These are phyloP conservation scores for Chloris gayana DNA, from an alignment of 176 grass and related monocot species.

Conservation along the genomic window DNA sequence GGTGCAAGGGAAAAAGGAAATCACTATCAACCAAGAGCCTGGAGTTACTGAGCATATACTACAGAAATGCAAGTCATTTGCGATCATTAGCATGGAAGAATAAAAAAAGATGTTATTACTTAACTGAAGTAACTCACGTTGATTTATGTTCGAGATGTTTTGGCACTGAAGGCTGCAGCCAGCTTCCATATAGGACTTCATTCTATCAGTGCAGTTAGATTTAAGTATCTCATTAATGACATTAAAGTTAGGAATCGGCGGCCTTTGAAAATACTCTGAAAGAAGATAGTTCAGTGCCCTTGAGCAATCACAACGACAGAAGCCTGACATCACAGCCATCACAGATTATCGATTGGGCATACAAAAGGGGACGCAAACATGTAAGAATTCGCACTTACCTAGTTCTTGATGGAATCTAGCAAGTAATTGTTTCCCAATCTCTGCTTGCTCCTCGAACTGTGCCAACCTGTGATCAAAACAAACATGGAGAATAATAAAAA, in stretches of 20 bases:
- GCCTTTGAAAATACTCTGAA: conserved; percentile 58
- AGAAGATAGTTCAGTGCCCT: not conserved
- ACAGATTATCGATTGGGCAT: not conserved
- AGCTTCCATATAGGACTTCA: conserved; percentile 64
- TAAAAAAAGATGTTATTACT: not conserved
- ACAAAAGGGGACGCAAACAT: conserved; percentile 10
- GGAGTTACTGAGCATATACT: not conserved
- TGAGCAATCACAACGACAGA: not conserved
- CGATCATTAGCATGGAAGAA: not conserved
- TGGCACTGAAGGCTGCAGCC: conserved; percentile 45
- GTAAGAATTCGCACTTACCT: conserved; percentile 43
- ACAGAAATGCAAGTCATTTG: not conserved
- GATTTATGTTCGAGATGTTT: conserved; percentile 61
- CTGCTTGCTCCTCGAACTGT: conserved; percentile 61
- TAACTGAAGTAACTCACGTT: conserved; percentile 50
- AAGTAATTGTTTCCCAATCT: conserved; percentile 55
- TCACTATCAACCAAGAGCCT: conserved; percentile 19
- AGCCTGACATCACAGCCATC: not conserved
- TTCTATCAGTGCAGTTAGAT: conserved; percentile 63
- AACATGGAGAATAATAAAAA: not conserved
- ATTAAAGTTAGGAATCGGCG: conserved; percentile 37
- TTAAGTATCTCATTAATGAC: conserved; percentile 48
- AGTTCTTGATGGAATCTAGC: conserved; percentile 46
- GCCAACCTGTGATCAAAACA: conserved; percentile 41
- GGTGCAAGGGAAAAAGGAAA: not conserved